Percentiles rank a stretch among this genome's conserved stretches.
These are phyloP conservation scores for Dittrichia graveolens DNA, from an alignment of 129 eudicot species.

Conservation along the genomic window DNA sequence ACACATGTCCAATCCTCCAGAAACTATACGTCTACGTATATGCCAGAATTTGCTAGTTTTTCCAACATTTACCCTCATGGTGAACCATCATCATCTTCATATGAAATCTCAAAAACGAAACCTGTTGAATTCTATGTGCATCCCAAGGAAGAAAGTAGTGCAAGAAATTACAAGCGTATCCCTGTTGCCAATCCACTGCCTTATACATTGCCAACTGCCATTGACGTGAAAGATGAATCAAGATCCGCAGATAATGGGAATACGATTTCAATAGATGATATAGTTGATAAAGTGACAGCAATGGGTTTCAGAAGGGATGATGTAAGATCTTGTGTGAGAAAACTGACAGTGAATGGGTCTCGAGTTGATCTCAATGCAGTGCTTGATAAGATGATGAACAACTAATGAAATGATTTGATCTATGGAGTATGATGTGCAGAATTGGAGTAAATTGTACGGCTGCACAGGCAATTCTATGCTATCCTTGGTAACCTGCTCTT, in stretches of 20 bases:
- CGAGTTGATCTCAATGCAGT: slow-evolving; percentile 39
- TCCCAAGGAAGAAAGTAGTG: slow-evolving; percentile 17
- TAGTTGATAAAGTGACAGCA: slow-evolving; percentile 29
- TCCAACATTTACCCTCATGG: background rate
- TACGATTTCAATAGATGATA: slow-evolving; percentile 28
- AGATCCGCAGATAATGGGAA: slow-evolving; percentile 18
- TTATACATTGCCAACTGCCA: slow-evolving; percentile 38
- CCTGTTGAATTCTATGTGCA: slow-evolving; percentile 2
- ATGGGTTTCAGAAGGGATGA: slow-evolving; percentile 45
- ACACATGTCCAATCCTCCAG: slow-evolving; percentile 18
- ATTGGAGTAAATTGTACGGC: background rate
- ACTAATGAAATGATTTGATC: slow-evolving; percentile 24
- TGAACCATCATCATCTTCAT: background rate
- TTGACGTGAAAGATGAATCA: slow-evolving; percentile 16
- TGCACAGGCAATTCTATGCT: slow-evolving; percentile 3
- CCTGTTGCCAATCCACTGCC: slow-evolving; percentile 31
- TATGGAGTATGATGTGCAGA: slow-evolving; percentile 5
- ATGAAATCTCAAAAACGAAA: slow-evolving; percentile 27
- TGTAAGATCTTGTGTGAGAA: slow-evolving; percentile 35
- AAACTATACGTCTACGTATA: slow-evolving; percentile 33
- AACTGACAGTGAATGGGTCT: slow-evolving; percentile 32
- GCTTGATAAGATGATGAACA: slow-evolving; percentile 39
- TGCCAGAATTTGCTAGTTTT: slow-evolving; percentile 31
- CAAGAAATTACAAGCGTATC: slow-evolving; percentile 9
- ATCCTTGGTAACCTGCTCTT: slow-evolving; percentile 20